phyloP scores from a whole-genome alignment of 345 rosid genomes.

The Gossypium herbaceum region DNA sequence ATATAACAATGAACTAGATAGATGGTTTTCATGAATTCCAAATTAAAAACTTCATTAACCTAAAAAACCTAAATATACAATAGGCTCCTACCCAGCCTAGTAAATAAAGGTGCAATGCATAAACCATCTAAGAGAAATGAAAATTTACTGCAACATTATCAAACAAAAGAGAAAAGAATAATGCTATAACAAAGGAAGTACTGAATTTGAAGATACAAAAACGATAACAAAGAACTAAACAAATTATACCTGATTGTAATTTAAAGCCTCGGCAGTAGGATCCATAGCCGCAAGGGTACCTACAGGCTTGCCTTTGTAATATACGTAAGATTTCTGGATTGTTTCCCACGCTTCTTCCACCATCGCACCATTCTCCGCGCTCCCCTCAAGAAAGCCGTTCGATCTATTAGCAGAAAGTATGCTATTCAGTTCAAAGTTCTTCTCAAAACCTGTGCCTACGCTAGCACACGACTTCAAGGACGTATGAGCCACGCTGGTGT shows the following conservation, averaged over 20 bases:
- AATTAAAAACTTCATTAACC: not conserved
- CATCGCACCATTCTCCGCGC: not conserved
- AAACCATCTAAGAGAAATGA: not conserved
- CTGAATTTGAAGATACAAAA: not conserved
- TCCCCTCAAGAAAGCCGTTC: not conserved
- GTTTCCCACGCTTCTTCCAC: slow-evolving; percentile 7
- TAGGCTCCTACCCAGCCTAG: not conserved
- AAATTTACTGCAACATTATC: not conserved
- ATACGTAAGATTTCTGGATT: not conserved
- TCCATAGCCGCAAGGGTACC: slow-evolving; percentile 12
- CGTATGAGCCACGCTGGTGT: not conserved
- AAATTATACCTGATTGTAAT: slow-evolving; percentile 10
- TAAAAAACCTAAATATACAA: not conserved
- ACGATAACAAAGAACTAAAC: not conserved
- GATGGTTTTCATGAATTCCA: not conserved
- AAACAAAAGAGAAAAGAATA: not conserved
- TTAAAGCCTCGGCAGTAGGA: slow-evolving; percentile 10
- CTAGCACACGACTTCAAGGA: slow-evolving; percentile 7
- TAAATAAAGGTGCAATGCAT: not conserved
- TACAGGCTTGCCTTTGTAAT: not conserved
- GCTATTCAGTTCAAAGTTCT: not conserved
- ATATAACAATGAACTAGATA: not conserved
- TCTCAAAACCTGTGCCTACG: not conserved
- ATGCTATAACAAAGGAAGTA: not conserved
- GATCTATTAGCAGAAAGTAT: not conserved